Evolutionary conservation across 108 stramenopile species (phyloP).

Genomic region (Nitzschia sp.): DNA sequence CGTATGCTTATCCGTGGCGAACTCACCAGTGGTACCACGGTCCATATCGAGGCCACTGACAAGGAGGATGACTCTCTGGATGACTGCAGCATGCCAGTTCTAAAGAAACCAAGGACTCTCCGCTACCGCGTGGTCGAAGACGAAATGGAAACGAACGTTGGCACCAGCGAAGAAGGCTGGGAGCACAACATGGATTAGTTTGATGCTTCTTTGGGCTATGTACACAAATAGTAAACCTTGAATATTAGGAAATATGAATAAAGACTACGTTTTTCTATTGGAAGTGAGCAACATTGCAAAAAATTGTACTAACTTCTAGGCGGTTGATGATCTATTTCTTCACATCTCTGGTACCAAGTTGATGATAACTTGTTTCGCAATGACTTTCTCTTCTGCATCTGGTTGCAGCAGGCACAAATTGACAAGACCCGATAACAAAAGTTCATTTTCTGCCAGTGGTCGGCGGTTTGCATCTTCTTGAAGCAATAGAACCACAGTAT

Average conservation of each 20-base stretch:
- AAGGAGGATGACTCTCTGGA: slow-evolving; percentile 55
- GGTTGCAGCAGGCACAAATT: slow-evolving; percentile 33
- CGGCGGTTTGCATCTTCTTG: slow-evolving; percentile 25
- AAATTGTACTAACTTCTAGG: background rate
- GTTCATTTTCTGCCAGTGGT: slow-evolving; percentile 41
- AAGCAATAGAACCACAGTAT: slow-evolving; percentile 14
- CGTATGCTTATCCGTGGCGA: slow-evolving; percentile 82
- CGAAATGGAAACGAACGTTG: slow-evolving; percentile 12
- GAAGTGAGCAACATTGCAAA: background rate
- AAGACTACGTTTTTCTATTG: background rate
- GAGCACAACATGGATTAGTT: slow-evolving; percentile 2
- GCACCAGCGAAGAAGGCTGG: slow-evolving; percentile 12
- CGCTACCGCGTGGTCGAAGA: slow-evolving; percentile 16
- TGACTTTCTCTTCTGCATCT: slow-evolving; percentile 15
- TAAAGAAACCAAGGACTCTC: slow-evolving; percentile 28
- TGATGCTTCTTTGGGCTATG: background rate
- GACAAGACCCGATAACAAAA: slow-evolving; percentile 40
- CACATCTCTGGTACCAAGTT: slow-evolving; percentile 41
- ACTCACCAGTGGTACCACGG: slow-evolving; percentile 58
- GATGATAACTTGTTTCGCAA: slow-evolving; percentile 34
- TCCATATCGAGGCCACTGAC: slow-evolving; percentile 78
- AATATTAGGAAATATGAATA: background rate
- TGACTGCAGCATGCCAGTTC: slow-evolving; percentile 30
- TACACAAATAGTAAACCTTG: background rate
- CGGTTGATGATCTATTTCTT: background rate